Percentiles rank a stretch among this genome's conserved stretches.
These are phyloP conservation scores for Cercospora beticola DNA, from an alignment of 2,329 filamentous ascomycete species.

Conservation along the genomic window DNA sequence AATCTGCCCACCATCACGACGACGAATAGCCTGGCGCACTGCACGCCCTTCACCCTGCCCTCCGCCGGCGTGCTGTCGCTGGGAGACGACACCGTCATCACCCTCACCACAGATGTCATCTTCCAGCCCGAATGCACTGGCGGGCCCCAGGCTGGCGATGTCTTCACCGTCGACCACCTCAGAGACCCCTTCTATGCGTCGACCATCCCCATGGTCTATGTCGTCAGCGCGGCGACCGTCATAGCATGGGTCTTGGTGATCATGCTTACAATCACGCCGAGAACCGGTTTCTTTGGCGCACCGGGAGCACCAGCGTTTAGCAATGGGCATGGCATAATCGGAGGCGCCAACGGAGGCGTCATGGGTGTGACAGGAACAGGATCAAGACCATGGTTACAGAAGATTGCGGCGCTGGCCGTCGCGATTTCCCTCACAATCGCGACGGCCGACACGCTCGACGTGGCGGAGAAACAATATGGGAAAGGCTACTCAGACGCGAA, in stretches of 20 bases:
- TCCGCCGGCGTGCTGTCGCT: conserved; percentile 58
- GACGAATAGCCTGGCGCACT: conserved; percentile 42
- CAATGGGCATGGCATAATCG: conserved; percentile 81
- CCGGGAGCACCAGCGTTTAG: conserved; percentile 46
- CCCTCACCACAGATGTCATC: conserved; percentile 58
- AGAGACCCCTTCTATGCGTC: conserved; percentile 91
- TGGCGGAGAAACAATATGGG: conserved; percentile 78
- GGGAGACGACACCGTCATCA: conserved; percentile 54
- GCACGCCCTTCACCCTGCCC: conserved; percentile 63
- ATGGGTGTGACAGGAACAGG: conserved; percentile 77
- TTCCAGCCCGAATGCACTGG: conserved; percentile 60
- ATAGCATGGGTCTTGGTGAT: conserved; percentile 90
- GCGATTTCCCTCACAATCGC: conserved; percentile 88
- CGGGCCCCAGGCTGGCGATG: conserved; percentile 42
- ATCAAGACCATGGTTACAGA: conserved; percentile 87
- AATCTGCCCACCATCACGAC: conserved; percentile 30
- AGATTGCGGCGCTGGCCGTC: conserved; percentile 62
- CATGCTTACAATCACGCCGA: conserved; percentile 91
- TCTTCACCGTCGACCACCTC: conserved; percentile 62
- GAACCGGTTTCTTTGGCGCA: conserved; percentile 85
- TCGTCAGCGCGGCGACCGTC: conserved; percentile 85
- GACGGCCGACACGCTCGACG: conserved; percentile 83
- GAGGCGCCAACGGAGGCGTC: conserved; percentile 65
- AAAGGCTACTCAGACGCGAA: conserved; percentile 77
- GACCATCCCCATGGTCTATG: conserved; percentile 88